Base-by-base conservation (phyloP, 345 rosid species). In the Pistacia atlantica region DNA sequence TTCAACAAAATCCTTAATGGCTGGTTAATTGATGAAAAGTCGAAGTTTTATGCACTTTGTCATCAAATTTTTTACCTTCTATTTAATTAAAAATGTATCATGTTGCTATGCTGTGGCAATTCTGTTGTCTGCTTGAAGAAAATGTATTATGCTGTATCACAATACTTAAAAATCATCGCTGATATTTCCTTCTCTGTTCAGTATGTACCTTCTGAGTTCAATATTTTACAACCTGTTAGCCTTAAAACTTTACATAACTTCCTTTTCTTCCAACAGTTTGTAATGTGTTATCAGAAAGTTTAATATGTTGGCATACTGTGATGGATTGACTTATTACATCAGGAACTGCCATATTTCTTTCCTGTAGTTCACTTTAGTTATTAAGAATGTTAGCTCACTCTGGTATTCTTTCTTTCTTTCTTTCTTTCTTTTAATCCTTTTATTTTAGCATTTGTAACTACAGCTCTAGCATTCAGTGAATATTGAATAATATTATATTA, bases 391-490 rank as follows among this genome's bases (percentile, higher is more conserved):
- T 42, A 42, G 46, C 33, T 58, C 35, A 67, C 18, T 66, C 10
- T 11, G 25, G 8, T 37, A 37, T 25, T n/a, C 59, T 22, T 42
- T 45, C 33, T 69, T 57, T n/a, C 59, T 22, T 42, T 45, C 33
- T 69, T 57, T 59, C 52, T 65, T 31, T 65, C 33, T 56, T 71
- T 67, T 46, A 42, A 72, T 11, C 18, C 57, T 57, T 45, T 9
- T 65, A 31, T 66, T 46, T 65, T 33, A 13, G 20, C 61, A 51
- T 56, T 71, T 67, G 72, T 14, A 31, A 18, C 3, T 73, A 58
- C 52, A 59, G 37, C 49, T 73, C 66, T 17, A 74, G 65, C 57
- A 55, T 20, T 63, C 51, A 46, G 45, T 72, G 35, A 81, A 61
- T 75, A 33, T 13, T 71, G 8, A 45, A 51, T 28, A 67, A 17